phyloP scores from a whole-genome alignment of 106 monocot species.

The Apostasia ramifera region DNA sequence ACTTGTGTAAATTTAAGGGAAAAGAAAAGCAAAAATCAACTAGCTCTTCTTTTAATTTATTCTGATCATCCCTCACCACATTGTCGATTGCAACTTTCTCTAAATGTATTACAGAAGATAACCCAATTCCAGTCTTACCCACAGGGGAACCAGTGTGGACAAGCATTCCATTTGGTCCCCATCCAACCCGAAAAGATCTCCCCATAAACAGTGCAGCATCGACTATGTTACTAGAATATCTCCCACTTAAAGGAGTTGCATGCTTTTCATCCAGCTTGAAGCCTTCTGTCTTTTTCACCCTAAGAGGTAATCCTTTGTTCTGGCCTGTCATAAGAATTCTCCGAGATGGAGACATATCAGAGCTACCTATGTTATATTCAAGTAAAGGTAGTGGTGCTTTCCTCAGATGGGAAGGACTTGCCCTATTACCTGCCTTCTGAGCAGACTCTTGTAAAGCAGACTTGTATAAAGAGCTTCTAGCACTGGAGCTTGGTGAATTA shows the following conservation, averaged over 20 bases:
- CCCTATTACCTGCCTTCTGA: conserved; percentile 31
- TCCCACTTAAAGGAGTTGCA: conserved; percentile 44
- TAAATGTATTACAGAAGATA: conserved; percentile 77
- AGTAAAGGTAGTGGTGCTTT: conserved; percentile 55
- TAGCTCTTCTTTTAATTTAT: conserved; percentile 64
- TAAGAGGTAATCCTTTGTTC: conserved; percentile 50
- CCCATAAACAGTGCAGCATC: conserved; percentile 98
- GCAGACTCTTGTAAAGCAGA: conserved; percentile 39
- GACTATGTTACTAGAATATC: conserved; percentile 52
- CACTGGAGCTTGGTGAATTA: conserved; percentile 48
- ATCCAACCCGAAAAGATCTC: conserved; percentile 92
- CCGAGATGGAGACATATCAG: conserved; percentile 34
- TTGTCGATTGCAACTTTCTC: conserved; percentile 71
- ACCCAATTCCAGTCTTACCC: conserved; percentile 23
- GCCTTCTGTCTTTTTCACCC: conserved; percentile 53
- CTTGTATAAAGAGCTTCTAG: conserved; percentile 34
- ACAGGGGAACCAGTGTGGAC: conserved; percentile 81
- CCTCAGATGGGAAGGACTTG: conserved; percentile 18
- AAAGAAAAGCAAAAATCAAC: conserved; percentile 67
- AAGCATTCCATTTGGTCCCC: conserved; percentile 96
- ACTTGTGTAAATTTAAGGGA: conserved; percentile 69
- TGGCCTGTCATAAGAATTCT: conserved; percentile 71
- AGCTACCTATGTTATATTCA: conserved; percentile 49
- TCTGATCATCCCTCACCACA: conserved; percentile 64
- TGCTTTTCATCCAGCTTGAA: conserved; percentile 70